phyloP scores from a whole-genome alignment of 495 filamentous ascomycete species.

The Neurospora tetrasperma region DNA sequence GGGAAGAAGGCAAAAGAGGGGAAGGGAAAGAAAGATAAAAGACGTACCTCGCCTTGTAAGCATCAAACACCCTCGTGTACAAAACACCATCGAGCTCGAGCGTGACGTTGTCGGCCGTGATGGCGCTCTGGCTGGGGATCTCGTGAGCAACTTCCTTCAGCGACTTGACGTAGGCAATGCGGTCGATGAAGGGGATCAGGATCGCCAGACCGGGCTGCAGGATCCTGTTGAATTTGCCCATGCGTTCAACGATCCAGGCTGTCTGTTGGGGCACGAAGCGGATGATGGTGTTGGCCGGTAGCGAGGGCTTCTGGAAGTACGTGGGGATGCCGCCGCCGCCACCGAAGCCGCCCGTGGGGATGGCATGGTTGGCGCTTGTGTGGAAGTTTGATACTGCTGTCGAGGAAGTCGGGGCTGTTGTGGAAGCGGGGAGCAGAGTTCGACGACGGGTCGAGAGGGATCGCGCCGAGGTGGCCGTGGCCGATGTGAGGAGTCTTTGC shows the following conservation, averaged over 20 bases:
- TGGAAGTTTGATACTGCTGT: constrained; percentile 22
- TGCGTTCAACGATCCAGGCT: constrained; percentile 98
- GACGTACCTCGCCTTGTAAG: constrained; percentile 83
- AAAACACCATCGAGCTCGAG: constrained; percentile 91
- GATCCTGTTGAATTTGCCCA: constrained; percentile 93
- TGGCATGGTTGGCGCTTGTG: constrained; percentile 13
- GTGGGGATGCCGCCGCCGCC: constrained; percentile 32
- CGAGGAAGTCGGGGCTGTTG: not conserved
- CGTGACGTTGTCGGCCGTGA: constrained; percentile 97
- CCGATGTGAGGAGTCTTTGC: not conserved
- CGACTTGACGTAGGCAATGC: constrained; percentile 95
- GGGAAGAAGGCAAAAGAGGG: not conserved
- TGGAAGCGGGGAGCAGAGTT: not conserved
- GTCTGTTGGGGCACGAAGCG: constrained; percentile 98
- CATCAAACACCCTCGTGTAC: constrained; percentile 92
- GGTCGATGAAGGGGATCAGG: constrained; percentile 82
- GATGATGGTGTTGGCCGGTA: constrained; percentile 89
- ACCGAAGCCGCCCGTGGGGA: constrained; percentile 13
- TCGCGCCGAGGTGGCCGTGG: not conserved
- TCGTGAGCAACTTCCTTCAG: constrained; percentile 94
- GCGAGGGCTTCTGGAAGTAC: constrained; percentile 47
- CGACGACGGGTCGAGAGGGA: not conserved
- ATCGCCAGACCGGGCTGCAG: constrained; percentile 84
- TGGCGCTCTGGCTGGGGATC: constrained; percentile 88
- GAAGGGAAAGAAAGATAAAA: not conserved